Evolutionary conservation across 2,329 filamentous ascomycete genomes (phyloP).

Genomic region (Calonectria multiphialidica): DNA sequence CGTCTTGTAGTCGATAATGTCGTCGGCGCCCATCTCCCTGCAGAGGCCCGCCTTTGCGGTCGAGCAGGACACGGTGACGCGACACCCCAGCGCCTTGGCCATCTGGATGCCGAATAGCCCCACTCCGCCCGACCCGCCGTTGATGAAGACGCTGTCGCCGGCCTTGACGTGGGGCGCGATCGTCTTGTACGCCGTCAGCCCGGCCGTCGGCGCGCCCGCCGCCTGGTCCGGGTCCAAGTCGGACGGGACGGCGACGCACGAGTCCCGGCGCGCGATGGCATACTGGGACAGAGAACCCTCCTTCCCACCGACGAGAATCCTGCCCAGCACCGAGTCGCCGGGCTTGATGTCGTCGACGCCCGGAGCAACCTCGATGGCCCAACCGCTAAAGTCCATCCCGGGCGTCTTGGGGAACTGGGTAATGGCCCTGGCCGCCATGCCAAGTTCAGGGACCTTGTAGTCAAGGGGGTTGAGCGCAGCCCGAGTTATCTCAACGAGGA

Average conservation of each 20-base stretch:
- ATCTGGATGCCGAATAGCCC: conserved; percentile 74
- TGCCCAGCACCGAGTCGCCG: conserved; percentile 60
- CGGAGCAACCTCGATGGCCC: conserved; percentile 52
- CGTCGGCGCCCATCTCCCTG: conserved; percentile 71
- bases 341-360: conserved; percentile 46
- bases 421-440: conserved; percentile 49
- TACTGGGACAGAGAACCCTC: conserved; percentile 60
- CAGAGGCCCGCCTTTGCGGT: conserved; percentile 69
- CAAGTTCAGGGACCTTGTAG: conserved; percentile 60
- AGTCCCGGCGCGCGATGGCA: conserved; percentile 47
- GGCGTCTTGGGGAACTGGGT: conserved; percentile 55
- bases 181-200: conserved; percentile 61
- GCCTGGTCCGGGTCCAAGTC: conserved; percentile 56
- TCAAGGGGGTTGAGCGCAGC: conserved; percentile 62
- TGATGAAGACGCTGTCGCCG: conserved; percentile 73
- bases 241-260: conserved; percentile 53
- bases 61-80: conserved; percentile 73
- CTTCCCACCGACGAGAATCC: conserved; percentile 41
- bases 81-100: conserved; percentile 71
- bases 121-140: conserved; percentile 73
- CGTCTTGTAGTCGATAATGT: conserved; percentile 72
- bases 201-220: conserved; percentile 58
- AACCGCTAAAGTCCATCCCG: conserved; percentile 65
- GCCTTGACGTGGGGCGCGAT: conserved; percentile 60
- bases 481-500: conserved; percentile 58